Evolutionary conservation across 1,284 basidiomycete species (phyloP), one percentile per base, ranked within the genome.

Genomic region (Sporisorium scitamineum): DNA sequence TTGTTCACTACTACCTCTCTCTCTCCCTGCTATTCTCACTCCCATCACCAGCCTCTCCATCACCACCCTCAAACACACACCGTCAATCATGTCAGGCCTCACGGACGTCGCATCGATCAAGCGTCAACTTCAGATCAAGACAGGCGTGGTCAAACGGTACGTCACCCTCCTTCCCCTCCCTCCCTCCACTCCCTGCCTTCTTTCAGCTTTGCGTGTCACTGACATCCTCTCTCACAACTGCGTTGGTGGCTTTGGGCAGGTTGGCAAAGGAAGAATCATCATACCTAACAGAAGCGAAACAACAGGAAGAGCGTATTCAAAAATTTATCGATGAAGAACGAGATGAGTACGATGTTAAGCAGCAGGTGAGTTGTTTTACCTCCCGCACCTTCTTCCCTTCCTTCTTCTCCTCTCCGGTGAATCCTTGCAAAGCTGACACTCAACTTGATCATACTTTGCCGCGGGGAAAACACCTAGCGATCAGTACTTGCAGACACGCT

Each of bases 311-410:
- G 5, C 71, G 73, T 0, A 69, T 79, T 26, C 60, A 63, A 14
- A 56, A 59, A 20, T 73, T 66, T 27, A 51, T 72, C 60, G 68
- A 68, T n/a, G 61, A 67, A 5, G 79, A 74, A 3, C 58, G 60
- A 18, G 80, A 80, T 29, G 79, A 79, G 44, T 80, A 78, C 55
- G 74, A 82, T 41, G 51, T 82, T 22, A 79, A 75, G 32, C 78
- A 81, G 32, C 79, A 80, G 52, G 71, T 73, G 18, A n/a, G 70
- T 57, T 13, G 2, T 16, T 18, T 16, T 8, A n/a, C n/a, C 26
- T 26, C 41, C 51, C n/a, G 14, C 27, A 9, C 5, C 11, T 31
- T 3, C 52, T 34, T n/a, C 48, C 14, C n/a, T 18, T 31, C 48
- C 18, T 29, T 32, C 31, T 18, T 14, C 20, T 22, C 27, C 27